Evolutionary conservation across 768 basidiomycete genomes (phyloP), one percentile per base, ranked within the genome.

Genomic region (Auriscalpium microsporum): DNA sequence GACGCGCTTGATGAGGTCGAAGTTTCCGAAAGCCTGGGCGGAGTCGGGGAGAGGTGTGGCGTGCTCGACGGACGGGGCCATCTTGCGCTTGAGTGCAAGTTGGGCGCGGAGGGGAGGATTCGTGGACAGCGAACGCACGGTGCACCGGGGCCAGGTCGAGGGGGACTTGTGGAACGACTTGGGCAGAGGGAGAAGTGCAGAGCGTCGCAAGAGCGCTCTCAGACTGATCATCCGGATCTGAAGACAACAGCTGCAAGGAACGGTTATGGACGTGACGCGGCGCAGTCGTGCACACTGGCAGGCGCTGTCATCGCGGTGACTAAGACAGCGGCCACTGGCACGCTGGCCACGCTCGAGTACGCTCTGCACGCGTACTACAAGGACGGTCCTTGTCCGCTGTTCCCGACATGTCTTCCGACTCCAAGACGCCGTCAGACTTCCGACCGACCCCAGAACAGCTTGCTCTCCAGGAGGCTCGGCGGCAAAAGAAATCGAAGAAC

Each of bases 1-100:
- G 64, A 92, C 72, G 17, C 79, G 77, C 65, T 84, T 85, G 55
- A 94, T 71, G 40, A 93, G 78, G 71, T 95, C 90, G 65, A 91
- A 95, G 67, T 93, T 88, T 49, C 86, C 90, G 63, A 78, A 82
- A 19, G 71, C 68, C 60, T 78, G 55, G 42, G 48, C 55, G 16
- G 53, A 16, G 2, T 17, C 33, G 28, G 53, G 44, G 23, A 55
- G 23, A 6, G 38, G 13, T 13, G 45, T 28, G 10, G 50, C 21
- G 35, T 42, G 14, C 23, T 52, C 34, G 34, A 54, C 23, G 10
- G 60, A 17, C 19, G 50, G 53, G 13, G 58, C 44, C 60, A 62
- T 62, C 23, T 10, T n/a, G 16, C 19, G 51, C 17, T 38, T 40
- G 23, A 23, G 50, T 45, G 46, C 52, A 9, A 58, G 45, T 1